Percentiles rank a stretch among this genome's conserved stretches.
phyloP scores from a whole-genome alignment of 176 grass and related monocot genomes.

The Carex pumila region DNA sequence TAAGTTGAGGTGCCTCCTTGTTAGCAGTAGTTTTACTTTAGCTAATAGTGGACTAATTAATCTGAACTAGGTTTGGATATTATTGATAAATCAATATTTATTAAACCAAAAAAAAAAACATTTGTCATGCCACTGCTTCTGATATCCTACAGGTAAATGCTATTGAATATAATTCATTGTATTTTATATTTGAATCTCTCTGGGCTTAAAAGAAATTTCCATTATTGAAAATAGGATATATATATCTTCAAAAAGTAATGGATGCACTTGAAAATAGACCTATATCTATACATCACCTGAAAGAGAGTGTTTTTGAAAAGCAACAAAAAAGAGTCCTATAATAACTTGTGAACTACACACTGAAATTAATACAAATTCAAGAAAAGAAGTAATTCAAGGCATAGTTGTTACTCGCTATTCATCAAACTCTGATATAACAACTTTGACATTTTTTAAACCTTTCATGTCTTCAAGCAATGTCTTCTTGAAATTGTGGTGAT shows the following conservation, averaged over 20 bases:
- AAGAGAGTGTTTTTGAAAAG: no score
- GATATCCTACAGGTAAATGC: conserved; percentile 64
- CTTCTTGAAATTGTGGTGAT: not conserved
- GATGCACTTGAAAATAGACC: conserved; percentile 76
- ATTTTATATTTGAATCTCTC: not conserved
- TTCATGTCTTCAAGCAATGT: not conserved
- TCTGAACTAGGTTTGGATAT: no score
- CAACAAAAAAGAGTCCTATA: no score
- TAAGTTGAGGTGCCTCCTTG: not conserved
- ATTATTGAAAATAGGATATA: conserved; percentile 38
- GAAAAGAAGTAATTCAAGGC: no score
- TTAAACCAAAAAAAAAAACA: conserved; percentile 14
- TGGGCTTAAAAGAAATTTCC: not conserved
- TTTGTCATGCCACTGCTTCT: conserved; percentile 50
- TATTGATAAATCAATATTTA: no score
- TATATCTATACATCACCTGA: conserved; percentile 43
- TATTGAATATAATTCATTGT: conserved; percentile 11
- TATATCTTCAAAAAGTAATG: conserved; percentile 65
- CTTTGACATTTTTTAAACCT: no score
- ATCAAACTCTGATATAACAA: no score
- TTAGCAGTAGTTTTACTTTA: not conserved
- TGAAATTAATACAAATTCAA: no score
- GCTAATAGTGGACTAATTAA: no score
- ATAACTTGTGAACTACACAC: no score
- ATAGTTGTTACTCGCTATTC: no score